Evolutionary conservation across 768 basidiomycete genomes (phyloP), one percentile per base, ranked within the genome.

Genomic region (Pholiota conissans): DNA sequence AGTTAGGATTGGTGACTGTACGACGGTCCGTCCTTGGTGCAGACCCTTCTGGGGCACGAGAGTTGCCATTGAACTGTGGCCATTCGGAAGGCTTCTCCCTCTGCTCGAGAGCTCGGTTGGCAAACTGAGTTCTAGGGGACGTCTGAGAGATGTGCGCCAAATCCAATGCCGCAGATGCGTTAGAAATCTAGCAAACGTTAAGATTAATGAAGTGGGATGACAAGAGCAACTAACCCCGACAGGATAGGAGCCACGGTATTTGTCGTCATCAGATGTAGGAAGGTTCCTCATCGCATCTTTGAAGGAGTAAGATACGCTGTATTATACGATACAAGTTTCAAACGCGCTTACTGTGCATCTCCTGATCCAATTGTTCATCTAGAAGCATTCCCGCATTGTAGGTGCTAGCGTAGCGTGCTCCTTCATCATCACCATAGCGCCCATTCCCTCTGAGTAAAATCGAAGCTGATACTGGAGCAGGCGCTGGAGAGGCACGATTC

Each of bases 131-230:
- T 28, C 85, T 82, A 24, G 89, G 86, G 13, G 90, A 87, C 5
- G 89, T 89, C 69, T 92, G 93, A 3, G 91, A 87, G 30, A 92
- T 82, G 49, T 94, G 92, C 14, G 96, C 95, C 34, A 98, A 82
- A 72, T 98, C 95, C 65, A 98, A 74, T 39, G 96, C 95, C 30
- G 92, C 95, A 18, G 95, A 96, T 16, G 93, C 90, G 16, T 90
- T 85, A 1, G 93, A 90, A 56, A 95, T 79, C 85, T 93, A 35
- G 37, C 37, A 37, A 50, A 52, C 64, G 32, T 55, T 53, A 16
- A 46, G 50, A 49, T 49, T 37, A 16, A 56, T 14, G n/a, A 52
- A 55, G 29, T 11, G 16, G 48, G 27, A 52, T 20, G 50, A 10
- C 20, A 40, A 58, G 52, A 20, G 10, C 0, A 39, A 61, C 34